These are phyloP conservation scores for Schwanniomyces vanrijiae DNA, from an alignment of 805 yeast species.

Conservation along the genomic window DNA sequence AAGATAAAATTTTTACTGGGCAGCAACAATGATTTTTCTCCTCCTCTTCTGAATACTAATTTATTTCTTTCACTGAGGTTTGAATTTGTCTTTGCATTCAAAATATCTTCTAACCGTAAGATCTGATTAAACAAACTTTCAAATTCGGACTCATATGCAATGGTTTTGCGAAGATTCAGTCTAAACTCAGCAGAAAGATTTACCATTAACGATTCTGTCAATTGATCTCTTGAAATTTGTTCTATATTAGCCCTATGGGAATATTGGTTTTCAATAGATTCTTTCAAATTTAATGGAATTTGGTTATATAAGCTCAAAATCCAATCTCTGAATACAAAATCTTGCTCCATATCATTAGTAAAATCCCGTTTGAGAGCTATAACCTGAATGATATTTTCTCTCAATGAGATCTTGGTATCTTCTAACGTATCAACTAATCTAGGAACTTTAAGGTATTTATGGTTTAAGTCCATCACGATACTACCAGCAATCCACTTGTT, in stretches of 20 bases:
- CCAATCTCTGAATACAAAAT: slow-evolving; percentile 59
- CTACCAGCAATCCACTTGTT: slow-evolving; percentile 38
- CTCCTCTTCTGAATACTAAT: slow-evolving; percentile 19
- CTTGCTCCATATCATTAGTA: slow-evolving; percentile 25
- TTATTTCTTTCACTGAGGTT: slow-evolving; percentile 12
- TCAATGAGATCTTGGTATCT: slow-evolving; percentile 61
- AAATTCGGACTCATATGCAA: slow-evolving; percentile 60
- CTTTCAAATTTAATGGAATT: slow-evolving; percentile 40
- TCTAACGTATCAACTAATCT: slow-evolving; percentile 56
- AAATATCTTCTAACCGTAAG: slow-evolving; percentile 55
- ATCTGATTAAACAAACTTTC: slow-evolving; percentile 48
- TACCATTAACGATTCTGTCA: slow-evolving; percentile 46
- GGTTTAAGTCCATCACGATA: slow-evolving; percentile 26
- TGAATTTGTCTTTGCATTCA: slow-evolving; percentile 37
- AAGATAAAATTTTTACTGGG: slow-evolving; percentile 44
- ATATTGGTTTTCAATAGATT: slow-evolving; percentile 30
- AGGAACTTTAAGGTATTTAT: slow-evolving; percentile 55
- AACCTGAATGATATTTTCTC: slow-evolving; percentile 63
- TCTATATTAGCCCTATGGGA: slow-evolving; percentile 16
- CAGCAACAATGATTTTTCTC: slow-evolving; percentile 20
- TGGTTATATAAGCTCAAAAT: slow-evolving; percentile 53
- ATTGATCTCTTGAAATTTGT: slow-evolving; percentile 27
- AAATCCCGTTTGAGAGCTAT: slow-evolving; percentile 49
- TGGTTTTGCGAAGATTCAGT: slow-evolving; percentile 48
- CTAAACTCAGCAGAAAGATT: slow-evolving; percentile 53